Evolutionary conservation across 148 eudicot genomes (phyloP), one percentile per base, ranked within the genome.

Genomic region (Tetragonia tetragonoides): DNA sequence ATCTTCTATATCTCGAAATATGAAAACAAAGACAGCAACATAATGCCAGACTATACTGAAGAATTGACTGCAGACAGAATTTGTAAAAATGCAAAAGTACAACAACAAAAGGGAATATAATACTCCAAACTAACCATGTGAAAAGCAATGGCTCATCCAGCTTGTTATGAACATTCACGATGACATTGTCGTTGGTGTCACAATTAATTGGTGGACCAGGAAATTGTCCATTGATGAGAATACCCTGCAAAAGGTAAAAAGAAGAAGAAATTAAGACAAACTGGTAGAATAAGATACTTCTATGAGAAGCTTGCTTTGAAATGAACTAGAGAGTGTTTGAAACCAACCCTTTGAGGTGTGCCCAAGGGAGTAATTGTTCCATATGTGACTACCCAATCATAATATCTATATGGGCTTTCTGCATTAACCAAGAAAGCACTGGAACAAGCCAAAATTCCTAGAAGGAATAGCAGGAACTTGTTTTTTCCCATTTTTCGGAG

Each of bases 111-210:
- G 17, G 64, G 34, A 71, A n/a, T 20, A 23, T 38, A 68, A 34
- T 47, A 76, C 7, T 21, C 24, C 21, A 37, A 44, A 92, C 91
- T 86, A 34, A 92, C 97, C 98, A 94, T 76, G 98, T 92, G 51
- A 94, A 78, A 75, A 94, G 97, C 66, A 94, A 83, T 76, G 97
- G 93, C 80, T 94, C 89, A 42, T 90, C 95, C 79, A 94, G 77
- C 71, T 86, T 88, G 80, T 94, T 90, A 11, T 80, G 60, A 62
- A 94, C 83, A 73, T 85, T 86, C 21, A 92, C 83, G 64, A 88
- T 75, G 42, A 92, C 66, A 75, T 94, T 94, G 84, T 94, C 95
- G 70, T 94, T 94, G 78, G 97, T 92, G 17, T 83, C 81, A 38
- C 81, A 80, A 49, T 90, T 85, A 23, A 94, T 63, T 10, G 85